Base-by-base conservation (phyloP, 345 rosid genomes). In the Populus euphratica region DNA sequence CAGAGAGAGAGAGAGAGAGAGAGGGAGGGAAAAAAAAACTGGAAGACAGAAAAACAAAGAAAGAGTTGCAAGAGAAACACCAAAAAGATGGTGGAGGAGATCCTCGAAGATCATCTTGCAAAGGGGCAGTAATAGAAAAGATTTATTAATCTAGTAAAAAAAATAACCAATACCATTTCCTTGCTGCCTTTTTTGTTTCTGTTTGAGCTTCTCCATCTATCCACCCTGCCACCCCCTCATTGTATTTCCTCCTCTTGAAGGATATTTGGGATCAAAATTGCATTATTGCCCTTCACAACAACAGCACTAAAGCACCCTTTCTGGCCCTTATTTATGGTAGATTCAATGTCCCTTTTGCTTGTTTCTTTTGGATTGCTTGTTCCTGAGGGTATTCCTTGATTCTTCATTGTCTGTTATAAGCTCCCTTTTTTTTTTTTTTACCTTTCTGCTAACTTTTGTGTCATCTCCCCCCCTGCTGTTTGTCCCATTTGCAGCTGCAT, bases 61-160 rank as follows among this genome's bases (percentile, higher is more conserved):
- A 66, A 69, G 74, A 59, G 64, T 38, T 52, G 78, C 43, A 69
- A 81, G 84, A 78, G 81, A 84, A 85, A 85, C 72, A 50, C 79
- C 79, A 73, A 81, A 77, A 82, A 25, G 88, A 81, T 87, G 90
- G 90, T 86, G 90, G 90, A 84, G 84, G 92, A 86, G 88, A 87
- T 81, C 84, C 91, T 90, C 93, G 89, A 89, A 90, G 88, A 88
- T 91, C 93, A 91, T 91, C 90, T 82, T 73, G 81, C 76, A 73
- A 82, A 70, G 79, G 79, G 91, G 90, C 89, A 87, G 91, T 80
- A 82, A 78, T 76, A 80, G 86, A 68, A 69, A 87, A 66, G 47
- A 73, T 47, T 77, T 13, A 70, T 59, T 9, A 39, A 11, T 35
- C 38, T 68, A 18, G 23, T 5, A 16, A 20, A 59, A 59, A 59